phyloP scores from a whole-genome alignment of 2,329 filamentous ascomycete genomes.

The Cercospora janseana region DNA sequence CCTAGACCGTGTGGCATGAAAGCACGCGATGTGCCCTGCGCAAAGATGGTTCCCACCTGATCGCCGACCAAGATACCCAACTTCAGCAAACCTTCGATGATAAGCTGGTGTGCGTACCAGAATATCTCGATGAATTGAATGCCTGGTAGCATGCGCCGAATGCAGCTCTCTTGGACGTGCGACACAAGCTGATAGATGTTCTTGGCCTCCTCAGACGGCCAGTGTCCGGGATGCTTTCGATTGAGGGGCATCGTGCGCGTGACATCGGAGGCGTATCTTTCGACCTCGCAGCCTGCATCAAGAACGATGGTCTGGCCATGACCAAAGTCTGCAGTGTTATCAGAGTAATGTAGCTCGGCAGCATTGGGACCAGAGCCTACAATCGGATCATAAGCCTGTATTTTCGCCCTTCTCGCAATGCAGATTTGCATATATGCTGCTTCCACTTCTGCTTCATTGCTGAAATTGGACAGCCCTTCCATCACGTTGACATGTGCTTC shows the following conservation, averaged over 20 bases:
- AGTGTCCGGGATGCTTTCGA: constrained; percentile 52
- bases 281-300: constrained; percentile 83
- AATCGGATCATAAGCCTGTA: constrained; percentile 86
- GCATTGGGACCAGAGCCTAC: constrained; percentile 80
- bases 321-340: constrained; percentile 70
- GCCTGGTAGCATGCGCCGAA: constrained; percentile 68
- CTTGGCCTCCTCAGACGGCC: constrained; percentile 63
- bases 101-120: constrained; percentile 71
- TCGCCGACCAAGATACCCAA: constrained; percentile 72
- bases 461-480: constrained; percentile 59
- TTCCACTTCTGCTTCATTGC: constrained; percentile 78
- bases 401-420: constrained; percentile 67
- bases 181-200: constrained; percentile 77
- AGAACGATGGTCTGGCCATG: constrained; percentile 74
- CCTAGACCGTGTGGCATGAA: constrained; percentile 53
- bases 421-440: constrained; percentile 73
- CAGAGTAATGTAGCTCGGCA: constrained; percentile 80
- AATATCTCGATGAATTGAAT: constrained; percentile 78
- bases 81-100: constrained; percentile 72
- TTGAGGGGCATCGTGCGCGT: constrained; percentile 82
- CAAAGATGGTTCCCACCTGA: constrained; percentile 44
- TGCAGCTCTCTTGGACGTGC: constrained; percentile 79
- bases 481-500: constrained; percentile 74
- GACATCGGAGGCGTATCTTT: constrained; percentile 84
- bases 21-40: constrained; percentile 43